phyloP scores from a whole-genome alignment of 306 rosid species.

The Luffa aegyptiaca region DNA sequence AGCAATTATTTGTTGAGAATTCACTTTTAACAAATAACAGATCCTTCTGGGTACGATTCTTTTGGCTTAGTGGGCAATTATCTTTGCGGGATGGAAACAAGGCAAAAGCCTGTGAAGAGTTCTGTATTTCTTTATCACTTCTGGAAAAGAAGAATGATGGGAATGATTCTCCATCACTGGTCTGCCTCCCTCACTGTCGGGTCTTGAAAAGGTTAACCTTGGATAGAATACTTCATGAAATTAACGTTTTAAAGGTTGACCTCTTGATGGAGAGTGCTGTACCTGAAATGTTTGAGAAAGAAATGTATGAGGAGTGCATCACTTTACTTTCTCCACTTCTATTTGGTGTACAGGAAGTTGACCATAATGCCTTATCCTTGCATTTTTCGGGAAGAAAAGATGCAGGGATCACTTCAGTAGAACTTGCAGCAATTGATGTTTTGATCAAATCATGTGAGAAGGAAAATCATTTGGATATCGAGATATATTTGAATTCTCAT shows the following conservation, averaged over 20 bases:
- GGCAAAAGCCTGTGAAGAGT: constrained; percentile 71
- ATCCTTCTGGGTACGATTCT: constrained; percentile 75
- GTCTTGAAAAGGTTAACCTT: constrained; percentile 55
- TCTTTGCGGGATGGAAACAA: constrained; percentile 66
- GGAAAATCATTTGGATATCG: constrained; percentile 56
- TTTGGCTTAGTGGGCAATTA: constrained; percentile 91
- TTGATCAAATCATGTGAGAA: constrained; percentile 80
- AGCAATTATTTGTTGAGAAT: constrained; percentile 23
- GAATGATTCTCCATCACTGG: constrained; percentile 30
- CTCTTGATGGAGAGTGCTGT: constrained; percentile 79
- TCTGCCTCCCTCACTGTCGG: constrained; percentile 63
- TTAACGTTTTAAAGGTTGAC: constrained; percentile 69
- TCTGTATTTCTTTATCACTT: constrained; percentile 57
- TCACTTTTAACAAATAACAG: constrained; percentile 31
- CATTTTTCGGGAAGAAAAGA: constrained; percentile 38
- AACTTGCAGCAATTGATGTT: constrained; percentile 77
- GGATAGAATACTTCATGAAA: constrained; percentile 70
- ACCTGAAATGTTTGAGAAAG: constrained; percentile 62
- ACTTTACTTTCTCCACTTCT: constrained; percentile 79
- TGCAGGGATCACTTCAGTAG: constrained; percentile 49
- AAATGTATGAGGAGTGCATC: constrained; percentile 57
- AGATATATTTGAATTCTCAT: constrained; percentile 67
- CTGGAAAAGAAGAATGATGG: constrained; percentile 34
- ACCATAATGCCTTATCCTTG: constrained; percentile 49
- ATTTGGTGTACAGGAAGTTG: constrained; percentile 55